phyloP scores from a whole-genome alignment of 768 basidiomycete species.

The Tubosaeta sp. region DNA sequence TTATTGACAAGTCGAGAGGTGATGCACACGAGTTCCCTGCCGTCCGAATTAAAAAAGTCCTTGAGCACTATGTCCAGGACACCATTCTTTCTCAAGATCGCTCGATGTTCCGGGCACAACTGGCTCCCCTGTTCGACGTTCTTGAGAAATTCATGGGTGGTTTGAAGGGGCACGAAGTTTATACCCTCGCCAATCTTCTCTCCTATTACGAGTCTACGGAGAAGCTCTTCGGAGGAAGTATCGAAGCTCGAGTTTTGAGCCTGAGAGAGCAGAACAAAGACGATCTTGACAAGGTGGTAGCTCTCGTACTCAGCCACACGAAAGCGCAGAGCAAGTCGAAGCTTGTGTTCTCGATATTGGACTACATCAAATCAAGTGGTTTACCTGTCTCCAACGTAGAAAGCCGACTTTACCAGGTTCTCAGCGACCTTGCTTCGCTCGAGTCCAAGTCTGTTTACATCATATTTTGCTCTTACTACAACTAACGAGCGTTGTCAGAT shows the following conservation, averaged over 20 bases:
- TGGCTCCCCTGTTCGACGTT: constrained; percentile 66
- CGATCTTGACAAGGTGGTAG: constrained; percentile 81
- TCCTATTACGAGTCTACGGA: constrained; percentile 82
- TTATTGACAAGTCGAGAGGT: constrained; percentile 76
- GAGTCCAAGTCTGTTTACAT: constrained; percentile 71
- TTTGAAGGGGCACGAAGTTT: constrained; percentile 81
- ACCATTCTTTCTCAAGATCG: constrained; percentile 77
- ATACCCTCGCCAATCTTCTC: constrained; percentile 72
- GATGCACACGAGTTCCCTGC: constrained; percentile 88
- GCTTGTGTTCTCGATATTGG: constrained; percentile 79
- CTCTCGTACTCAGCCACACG: constrained; percentile 89
- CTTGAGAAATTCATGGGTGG: constrained; percentile 79
- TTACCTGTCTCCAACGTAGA: constrained; percentile 75
- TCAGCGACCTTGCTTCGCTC: constrained; percentile 77
- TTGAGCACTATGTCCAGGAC: constrained; percentile 83
- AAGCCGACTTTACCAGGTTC: constrained; percentile 65
- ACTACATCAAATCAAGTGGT: constrained; percentile 81
- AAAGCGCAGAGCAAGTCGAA: constrained; percentile 92
- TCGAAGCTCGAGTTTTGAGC: constrained; percentile 86
- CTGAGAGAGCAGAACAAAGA: constrained; percentile 93
- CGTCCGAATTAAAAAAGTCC: constrained; percentile 74
- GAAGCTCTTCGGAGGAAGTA: constrained; percentile 89
- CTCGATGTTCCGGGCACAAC: constrained; percentile 69
- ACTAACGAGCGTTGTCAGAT: constrained; percentile 41
- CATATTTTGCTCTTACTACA: not conserved